Conservation (phyloP, 2,329 filamentous ascomycete genomes). For the Colletotrichum nymphaeae region DNA sequence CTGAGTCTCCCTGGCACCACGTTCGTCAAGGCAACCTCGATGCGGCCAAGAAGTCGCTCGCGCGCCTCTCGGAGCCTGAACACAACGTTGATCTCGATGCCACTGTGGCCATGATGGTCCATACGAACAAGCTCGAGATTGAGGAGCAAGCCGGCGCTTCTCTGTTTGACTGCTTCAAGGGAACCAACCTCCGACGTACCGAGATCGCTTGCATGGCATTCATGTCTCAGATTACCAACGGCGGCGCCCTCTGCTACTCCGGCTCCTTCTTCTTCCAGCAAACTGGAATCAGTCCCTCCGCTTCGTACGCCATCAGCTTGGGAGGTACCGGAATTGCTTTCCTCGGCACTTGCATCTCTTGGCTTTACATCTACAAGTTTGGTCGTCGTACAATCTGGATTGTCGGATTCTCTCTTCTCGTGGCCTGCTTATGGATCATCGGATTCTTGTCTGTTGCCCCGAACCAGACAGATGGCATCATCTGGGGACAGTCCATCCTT, state of each 20-base stretch:
- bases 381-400: constrained; percentile 58
- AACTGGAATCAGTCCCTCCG: constrained; percentile 50
- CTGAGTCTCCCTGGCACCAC: constrained; percentile 52
- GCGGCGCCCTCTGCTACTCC: constrained; percentile 53
- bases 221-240: constrained; percentile 54
- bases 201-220: constrained; percentile 57
- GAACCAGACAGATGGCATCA: constrained; percentile 47
- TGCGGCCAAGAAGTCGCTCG: constrained; percentile 44
- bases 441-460: constrained; percentile 53
- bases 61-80: constrained; percentile 45
- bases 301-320: constrained; percentile 54
- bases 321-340: constrained; percentile 57
- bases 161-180: constrained; percentile 60
- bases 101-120: constrained; percentile 54
- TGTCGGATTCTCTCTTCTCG: constrained; percentile 50
- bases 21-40: constrained; percentile 47
- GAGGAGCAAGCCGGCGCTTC: constrained; percentile 50
- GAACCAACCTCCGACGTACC: constrained; percentile 57
- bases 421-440: constrained; percentile 54
- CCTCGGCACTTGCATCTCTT: constrained; percentile 54
- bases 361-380: constrained; percentile 53
- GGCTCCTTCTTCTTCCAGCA: constrained; percentile 60
- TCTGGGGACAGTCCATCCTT: constrained; percentile 54
- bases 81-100: constrained; percentile 49
- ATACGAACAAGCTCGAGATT: constrained; percentile 59